Conservation (phyloP, 2,329 filamentous ascomycete species). For the Cladophialophora carrionii region DNA sequence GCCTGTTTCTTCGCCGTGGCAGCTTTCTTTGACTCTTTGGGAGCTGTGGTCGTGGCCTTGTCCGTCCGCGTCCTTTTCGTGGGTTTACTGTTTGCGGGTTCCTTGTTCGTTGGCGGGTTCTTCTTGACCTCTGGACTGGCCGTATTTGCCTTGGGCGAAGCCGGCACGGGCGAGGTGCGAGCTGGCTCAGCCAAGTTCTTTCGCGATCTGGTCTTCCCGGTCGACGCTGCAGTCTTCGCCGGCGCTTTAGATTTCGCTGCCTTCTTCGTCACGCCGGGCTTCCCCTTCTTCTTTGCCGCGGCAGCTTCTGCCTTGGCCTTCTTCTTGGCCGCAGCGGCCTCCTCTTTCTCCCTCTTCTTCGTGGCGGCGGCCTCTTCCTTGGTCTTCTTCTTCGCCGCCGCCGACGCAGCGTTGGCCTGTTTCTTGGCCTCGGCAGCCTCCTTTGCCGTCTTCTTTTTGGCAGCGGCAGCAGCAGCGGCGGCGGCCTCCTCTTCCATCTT, state of each 20-base stretch:
- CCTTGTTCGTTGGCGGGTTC: neutral
- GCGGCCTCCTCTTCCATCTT: neutral
- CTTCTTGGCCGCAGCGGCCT: neutral
- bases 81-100: neutral
- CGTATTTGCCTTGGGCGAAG: neutral
- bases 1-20: slow-evolving; percentile 7
- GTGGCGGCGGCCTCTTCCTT: neutral
- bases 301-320: neutral
- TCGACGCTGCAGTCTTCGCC: neutral
- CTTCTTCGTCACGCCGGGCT: neutral
- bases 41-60: neutral
- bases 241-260: neutral
- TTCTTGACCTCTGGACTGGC: neutral
- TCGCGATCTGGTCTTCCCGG: slow-evolving; percentile 6
- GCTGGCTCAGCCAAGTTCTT: slow-evolving; percentile 3
- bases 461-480: neutral
- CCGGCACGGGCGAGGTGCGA: neutral
- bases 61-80: neutral
- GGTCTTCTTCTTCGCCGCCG: neutral
- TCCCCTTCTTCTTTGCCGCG: neutral
- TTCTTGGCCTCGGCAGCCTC: neutral
- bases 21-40: neutral
- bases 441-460: slow-evolving; percentile 7
- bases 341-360: neutral
- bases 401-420: neutral